These are phyloP conservation scores for Cryptosporidium andersoni DNA, from an alignment of 169 alveolate species.

Conservation along the genomic window DNA sequence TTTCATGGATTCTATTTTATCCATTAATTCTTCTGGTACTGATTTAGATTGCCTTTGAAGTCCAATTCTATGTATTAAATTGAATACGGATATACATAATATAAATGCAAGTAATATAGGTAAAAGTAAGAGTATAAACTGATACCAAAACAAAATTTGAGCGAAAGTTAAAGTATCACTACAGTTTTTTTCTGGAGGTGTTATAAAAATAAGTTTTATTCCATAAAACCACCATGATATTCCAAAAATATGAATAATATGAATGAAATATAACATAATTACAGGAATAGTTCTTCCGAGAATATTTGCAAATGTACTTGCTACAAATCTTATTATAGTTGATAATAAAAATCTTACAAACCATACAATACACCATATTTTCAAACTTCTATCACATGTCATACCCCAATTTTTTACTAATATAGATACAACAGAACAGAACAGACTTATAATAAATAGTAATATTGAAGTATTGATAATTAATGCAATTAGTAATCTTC, in stretches of 20 bases:
- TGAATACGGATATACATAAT: slow-evolving; percentile 22
- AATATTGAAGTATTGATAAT: slow-evolving; percentile 1
- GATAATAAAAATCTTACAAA: slow-evolving; percentile 43
- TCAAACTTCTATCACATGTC: slow-evolving; percentile 25
- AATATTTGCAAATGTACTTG: slow-evolving; percentile 15
- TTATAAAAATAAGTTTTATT: slow-evolving; percentile 39
- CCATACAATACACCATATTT: slow-evolving; percentile 71
- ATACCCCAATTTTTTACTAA: slow-evolving; percentile 30
- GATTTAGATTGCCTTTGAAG: slow-evolving; percentile 28
- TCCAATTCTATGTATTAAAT: slow-evolving; percentile 61
- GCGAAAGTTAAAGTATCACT: slow-evolving; percentile 44
- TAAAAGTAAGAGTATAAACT: slow-evolving; percentile 38
- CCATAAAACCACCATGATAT: slow-evolving; percentile 71
- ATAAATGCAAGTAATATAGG: slow-evolving; percentile 56
- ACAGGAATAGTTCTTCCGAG: slow-evolving; percentile 29
- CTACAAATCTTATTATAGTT: slow-evolving; percentile 24
- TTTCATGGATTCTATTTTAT: slow-evolving; percentile 48
- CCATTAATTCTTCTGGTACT: slow-evolving; percentile 51
- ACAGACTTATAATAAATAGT: slow-evolving; percentile 14
- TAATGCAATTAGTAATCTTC: slow-evolving; percentile 33
- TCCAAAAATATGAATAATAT: slow-evolving; percentile 35
- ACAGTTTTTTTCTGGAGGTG: slow-evolving; percentile 45
- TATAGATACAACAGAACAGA: slow-evolving; percentile 11
- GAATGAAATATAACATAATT: slow-evolving; percentile 3
- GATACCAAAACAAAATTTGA: slow-evolving; percentile 52